phyloP scores from a whole-genome alignment of 179 eudicot genomes.

The Amaranthus tricolor region DNA sequence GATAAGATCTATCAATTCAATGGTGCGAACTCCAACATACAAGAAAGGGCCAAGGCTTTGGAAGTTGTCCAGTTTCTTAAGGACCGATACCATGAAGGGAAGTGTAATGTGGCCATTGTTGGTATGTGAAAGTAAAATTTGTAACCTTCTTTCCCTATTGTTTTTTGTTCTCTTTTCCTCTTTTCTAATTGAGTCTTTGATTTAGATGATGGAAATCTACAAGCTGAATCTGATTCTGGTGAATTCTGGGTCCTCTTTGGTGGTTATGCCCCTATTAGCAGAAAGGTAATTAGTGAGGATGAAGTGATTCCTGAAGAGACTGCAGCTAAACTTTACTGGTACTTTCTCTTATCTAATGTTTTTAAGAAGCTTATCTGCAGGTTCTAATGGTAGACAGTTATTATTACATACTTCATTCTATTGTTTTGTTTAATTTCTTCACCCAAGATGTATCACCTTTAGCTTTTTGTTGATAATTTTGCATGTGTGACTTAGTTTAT shows the following conservation, averaged over 20 bases:
- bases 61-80: conserved; percentile 87
- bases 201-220: conserved; percentile 90
- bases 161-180: conserved; percentile 11
- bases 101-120: conserved; percentile 81
- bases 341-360: conserved; percentile 2
- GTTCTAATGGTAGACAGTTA: background rate
- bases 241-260: conserved; percentile 96
- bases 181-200: conserved; percentile 16
- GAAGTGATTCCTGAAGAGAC: conserved; percentile 74
- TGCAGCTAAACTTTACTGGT: conserved; percentile 77
- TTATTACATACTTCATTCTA: background rate
- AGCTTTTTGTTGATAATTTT: background rate
- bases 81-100: conserved; percentile 77
- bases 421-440: background rate
- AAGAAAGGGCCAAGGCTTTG: conserved; percentile 93
- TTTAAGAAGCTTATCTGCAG: background rate
- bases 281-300: conserved; percentile 78
- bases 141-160: background rate
- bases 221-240: conserved; percentile 92
- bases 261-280: conserved; percentile 95
- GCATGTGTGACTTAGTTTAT: too few relatives aligned
- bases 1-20: conserved; percentile 90
- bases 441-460: background rate
- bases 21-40: conserved; percentile 93
- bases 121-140: conserved; percentile 46